These are phyloP conservation scores for Aspergillus quadricinctus DNA, from an alignment of 2,329 filamentous ascomycete species.

Conservation along the genomic window DNA sequence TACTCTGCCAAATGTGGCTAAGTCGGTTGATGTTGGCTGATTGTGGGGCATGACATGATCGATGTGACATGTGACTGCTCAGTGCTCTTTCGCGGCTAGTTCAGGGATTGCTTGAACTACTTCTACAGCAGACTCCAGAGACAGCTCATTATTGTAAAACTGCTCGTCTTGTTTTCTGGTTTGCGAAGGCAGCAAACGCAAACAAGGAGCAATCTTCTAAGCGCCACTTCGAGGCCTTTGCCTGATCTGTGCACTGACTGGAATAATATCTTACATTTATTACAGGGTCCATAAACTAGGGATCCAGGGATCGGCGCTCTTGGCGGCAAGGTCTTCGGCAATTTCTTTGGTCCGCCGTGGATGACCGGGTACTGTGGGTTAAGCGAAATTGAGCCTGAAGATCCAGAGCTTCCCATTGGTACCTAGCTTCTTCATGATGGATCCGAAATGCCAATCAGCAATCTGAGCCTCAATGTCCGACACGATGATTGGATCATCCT, in stretches of 20 bases:
- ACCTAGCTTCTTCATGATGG: constrained; percentile 12
- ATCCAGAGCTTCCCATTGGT: constrained; percentile 24
- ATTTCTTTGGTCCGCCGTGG: constrained; percentile 13
- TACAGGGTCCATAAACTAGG: background rate
- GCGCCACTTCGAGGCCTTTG: background rate
- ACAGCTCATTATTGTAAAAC: background rate
- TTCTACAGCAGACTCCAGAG: background rate
- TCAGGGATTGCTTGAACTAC: background rate
- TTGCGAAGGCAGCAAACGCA: background rate
- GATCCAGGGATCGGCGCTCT: constrained; percentile 16
- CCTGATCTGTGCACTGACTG: no score
- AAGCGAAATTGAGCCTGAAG: constrained; percentile 31
- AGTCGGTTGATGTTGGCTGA: constrained; percentile 8
- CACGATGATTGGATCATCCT: constrained; percentile 1
- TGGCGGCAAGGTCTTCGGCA: constrained; percentile 12
- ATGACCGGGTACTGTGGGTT: constrained; percentile 19
- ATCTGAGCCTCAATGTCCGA: constrained; percentile 1
- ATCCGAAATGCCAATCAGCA: constrained; percentile 15
- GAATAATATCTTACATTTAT: background rate
- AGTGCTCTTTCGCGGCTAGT: background rate
- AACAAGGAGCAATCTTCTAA: background rate
- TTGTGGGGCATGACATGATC: background rate
- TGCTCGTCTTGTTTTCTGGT: background rate
- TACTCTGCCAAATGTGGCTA: background rate
- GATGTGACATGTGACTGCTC: no score